Evolutionary conservation across 108 stramenopile genomes (phyloP).

Genomic region (Nitzschia palea): DNA sequence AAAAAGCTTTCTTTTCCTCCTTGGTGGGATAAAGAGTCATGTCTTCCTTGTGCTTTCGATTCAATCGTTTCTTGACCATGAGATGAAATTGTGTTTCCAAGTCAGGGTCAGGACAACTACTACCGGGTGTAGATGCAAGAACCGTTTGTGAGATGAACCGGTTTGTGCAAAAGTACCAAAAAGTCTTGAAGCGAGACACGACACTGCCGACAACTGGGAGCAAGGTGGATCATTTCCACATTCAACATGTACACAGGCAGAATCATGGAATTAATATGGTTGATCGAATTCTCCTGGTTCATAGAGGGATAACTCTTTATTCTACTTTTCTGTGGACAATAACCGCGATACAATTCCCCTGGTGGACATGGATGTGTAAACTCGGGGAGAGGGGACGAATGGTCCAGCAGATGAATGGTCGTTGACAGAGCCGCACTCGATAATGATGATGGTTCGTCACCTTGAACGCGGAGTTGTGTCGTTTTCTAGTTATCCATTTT

Average conservation of each 20-base stretch:
- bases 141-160: no score
- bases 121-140: no score
- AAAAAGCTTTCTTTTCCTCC: slow-evolving; percentile 65
- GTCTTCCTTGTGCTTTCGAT: slow-evolving; percentile 54
- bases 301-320: no score
- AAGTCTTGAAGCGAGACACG: no score
- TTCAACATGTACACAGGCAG: slow-evolving; percentile 26
- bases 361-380: slow-evolving; percentile 79
- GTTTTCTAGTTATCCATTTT: no score
- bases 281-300: no score
- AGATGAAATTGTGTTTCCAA: slow-evolving; percentile 59
- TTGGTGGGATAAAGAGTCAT: slow-evolving; percentile 61
- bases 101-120: no score
- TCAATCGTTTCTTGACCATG: slow-evolving; percentile 78
- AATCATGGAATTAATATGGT: background rate
- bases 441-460: slow-evolving; percentile 37
- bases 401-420: slow-evolving; percentile 10
- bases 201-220: slow-evolving; percentile 48
- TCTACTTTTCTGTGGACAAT: slow-evolving; percentile 37
- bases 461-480: slow-evolving; percentile 9
- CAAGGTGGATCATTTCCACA: slow-evolving; percentile 26
- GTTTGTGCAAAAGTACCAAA: no score
- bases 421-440: slow-evolving; percentile 44
- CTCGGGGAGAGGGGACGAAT: slow-evolving; percentile 62
- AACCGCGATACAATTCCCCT: slow-evolving; percentile 60